phyloP scores from a whole-genome alignment of 2,329 filamentous ascomycete species.

The Chaetothyriales sp. region DNA sequence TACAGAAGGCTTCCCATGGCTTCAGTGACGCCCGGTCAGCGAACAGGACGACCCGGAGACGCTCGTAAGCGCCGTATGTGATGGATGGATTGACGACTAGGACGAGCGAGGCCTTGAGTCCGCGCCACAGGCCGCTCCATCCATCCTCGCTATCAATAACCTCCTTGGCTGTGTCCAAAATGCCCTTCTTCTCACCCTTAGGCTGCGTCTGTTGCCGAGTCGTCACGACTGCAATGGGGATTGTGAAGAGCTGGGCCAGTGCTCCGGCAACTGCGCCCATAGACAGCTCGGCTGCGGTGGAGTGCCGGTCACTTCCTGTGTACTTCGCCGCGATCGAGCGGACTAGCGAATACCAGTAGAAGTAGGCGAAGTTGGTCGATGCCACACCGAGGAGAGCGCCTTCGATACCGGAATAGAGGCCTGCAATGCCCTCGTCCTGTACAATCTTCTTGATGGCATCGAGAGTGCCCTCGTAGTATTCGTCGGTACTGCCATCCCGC shows the following conservation, averaged over 20 bases:
- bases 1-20: conserved; percentile 82
- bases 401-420: conserved; percentile 77
- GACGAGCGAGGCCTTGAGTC: conserved; percentile 87
- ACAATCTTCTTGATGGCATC: conserved; percentile 80
- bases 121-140: conserved; percentile 77
- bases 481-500: conserved; percentile 31
- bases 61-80: conserved; percentile 92
- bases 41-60: conserved; percentile 62
- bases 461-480: conserved; percentile 73
- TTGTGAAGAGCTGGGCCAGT: conserved; percentile 86
- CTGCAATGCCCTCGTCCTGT: conserved; percentile 60
- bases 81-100: conserved; percentile 93
- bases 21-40: conserved; percentile 60
- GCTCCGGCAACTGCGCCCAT: conserved; percentile 81
- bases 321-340: conserved; percentile 45
- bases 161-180: conserved; percentile 75
- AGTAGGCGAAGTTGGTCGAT: conserved; percentile 97
- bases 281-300: conserved; percentile 66
- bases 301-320: conserved; percentile 28
- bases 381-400: conserved; percentile 81
- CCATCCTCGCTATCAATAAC: conserved; percentile 85
- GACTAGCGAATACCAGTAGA: conserved; percentile 95
- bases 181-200: conserved; percentile 68
- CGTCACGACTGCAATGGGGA: conserved; percentile 87
- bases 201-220: conserved; percentile 89